Percentiles rank a stretch among this genome's conserved stretches.
phyloP scores from a whole-genome alignment of 768 basidiomycete genomes.

The Astraeus odoratus region DNA sequence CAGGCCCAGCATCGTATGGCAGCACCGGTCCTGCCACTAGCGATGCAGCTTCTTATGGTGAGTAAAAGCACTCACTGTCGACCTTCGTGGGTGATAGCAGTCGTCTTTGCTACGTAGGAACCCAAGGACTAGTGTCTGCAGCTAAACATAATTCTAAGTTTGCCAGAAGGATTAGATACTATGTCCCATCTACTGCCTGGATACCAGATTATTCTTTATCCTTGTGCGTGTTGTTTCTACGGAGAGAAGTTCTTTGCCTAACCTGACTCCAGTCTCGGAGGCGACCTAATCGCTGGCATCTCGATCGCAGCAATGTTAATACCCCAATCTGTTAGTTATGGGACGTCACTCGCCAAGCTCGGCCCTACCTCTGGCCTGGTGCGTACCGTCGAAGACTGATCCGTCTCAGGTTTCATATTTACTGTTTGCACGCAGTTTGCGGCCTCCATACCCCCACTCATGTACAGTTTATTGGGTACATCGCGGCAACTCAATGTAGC shows the following conservation, averaged over 20 bases:
- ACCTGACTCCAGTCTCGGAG: constrained; percentile 37
- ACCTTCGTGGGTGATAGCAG: neutral
- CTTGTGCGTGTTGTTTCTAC: constrained; percentile 38
- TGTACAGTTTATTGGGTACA: constrained; percentile 86
- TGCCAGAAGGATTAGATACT: constrained; percentile 57
- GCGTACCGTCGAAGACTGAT: constrained; percentile 20
- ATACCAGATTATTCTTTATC: constrained; percentile 70
- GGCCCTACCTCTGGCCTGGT: constrained; percentile 83
- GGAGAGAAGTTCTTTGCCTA: constrained; percentile 1
- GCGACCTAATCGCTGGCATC: constrained; percentile 78
- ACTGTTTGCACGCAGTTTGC: constrained; percentile 48
- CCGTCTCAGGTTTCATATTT: neutral
- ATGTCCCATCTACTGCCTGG: constrained; percentile 73
- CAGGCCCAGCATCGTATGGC: constrained; percentile 17
- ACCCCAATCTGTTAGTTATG: constrained; percentile 88
- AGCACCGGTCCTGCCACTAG: constrained; percentile 6
- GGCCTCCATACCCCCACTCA: constrained; percentile 79
- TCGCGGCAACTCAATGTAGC: constrained; percentile 78
- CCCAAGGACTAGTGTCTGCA: constrained; percentile 6
- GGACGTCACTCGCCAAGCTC: constrained; percentile 77
- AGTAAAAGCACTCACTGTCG: constrained; percentile 8
- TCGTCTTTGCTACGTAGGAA: neutral
- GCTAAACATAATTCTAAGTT: constrained; percentile 24
- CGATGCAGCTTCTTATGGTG: constrained; percentile 14
- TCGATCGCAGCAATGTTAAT: constrained; percentile 83